Percentiles rank a stretch among this genome's conserved stretches.
Conservation (phyloP, 305 asterid genomes). For the Euphrasia arctica region DNA sequence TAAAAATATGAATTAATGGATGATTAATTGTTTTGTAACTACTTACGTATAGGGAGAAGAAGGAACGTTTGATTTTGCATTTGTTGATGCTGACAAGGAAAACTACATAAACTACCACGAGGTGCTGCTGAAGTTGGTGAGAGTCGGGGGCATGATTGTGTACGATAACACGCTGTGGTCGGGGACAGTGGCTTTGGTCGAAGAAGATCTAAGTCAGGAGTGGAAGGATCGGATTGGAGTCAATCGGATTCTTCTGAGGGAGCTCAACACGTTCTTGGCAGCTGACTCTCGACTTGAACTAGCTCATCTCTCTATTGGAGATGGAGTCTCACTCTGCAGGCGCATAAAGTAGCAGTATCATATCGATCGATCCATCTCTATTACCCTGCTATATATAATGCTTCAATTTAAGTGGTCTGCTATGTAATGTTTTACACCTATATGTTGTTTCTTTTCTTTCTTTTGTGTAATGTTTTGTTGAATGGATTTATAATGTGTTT, state of each 20-base stretch:
- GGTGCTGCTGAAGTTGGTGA: conserved; percentile 36
- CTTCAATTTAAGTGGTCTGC: no score
- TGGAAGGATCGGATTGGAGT: conserved; percentile 37
- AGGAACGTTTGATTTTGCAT: conserved; percentile 52
- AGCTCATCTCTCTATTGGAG: conserved; percentile 51
- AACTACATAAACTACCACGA: conserved; percentile 52
- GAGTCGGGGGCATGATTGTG: conserved; percentile 48
- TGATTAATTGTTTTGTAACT: not conserved
- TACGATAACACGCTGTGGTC: conserved; percentile 61
- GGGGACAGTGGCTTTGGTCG: conserved; percentile 44
- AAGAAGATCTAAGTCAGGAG: conserved; percentile 39
- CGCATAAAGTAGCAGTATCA: not conserved
- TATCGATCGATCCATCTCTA: no score
- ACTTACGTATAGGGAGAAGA: conserved; percentile 36
- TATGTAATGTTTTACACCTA: no score
- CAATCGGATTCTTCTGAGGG: conserved; percentile 28
- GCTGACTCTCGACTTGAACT: conserved; percentile 44
- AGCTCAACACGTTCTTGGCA: conserved; percentile 43
- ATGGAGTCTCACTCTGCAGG: conserved; percentile 55
- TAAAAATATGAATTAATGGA: not conserved
- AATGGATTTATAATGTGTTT: no score
- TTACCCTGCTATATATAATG: no score
- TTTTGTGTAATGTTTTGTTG: no score
- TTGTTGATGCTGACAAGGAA: conserved; percentile 59
- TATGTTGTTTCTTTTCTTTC: no score